Evolutionary conservation across 495 filamentous ascomycete species (phyloP), one percentile per base, ranked within the genome.

Genomic region (Cudoniella acicularis): DNA sequence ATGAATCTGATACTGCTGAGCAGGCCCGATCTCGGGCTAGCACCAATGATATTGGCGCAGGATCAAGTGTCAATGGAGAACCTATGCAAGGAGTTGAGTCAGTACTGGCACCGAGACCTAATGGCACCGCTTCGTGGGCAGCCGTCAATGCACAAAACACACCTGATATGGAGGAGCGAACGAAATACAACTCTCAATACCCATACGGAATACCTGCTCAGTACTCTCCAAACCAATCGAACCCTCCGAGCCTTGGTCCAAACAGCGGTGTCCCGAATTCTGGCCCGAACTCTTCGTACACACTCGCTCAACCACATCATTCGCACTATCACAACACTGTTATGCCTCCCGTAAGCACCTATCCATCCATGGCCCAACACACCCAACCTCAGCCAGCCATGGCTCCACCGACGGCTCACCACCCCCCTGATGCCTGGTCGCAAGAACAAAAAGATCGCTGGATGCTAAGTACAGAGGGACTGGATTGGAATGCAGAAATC

Each of bases 51-150:
- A 60, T 63, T n/a, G 47, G 36, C 21, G 53, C 27, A 22, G 57
- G 51, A 21, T 30, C 52, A 10, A 60, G 56, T 49, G 54, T 57
- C 21, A 67, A 67, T 49, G 64, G 61, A 9, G 64, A 67, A 27
- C 13, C 58, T 41, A 67, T 67, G 64, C 61, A 64, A 54, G 61
- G 64, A 4, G 48, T 67, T 21, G 64, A 67, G 57, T 13, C 54
- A 18, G 49, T 36, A 20, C 10, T 25, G 17, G 27, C 49, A 16
- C 20, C 46, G 10, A 27, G 64, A 54, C 30, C 53, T 1, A 65
- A 65, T 45, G 54, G 54, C 2, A 56, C 64, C 21, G 30, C 30
- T 6, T 36, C 13, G 4, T 66, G 59, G 59, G 60, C 64, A 27
- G 21, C 64, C 1, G 53, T 66, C 47, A 66, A 66, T 50, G 52